A percentile compares a stretch with the other conserved stretches of the same genome.
Evolutionary conservation across 441 rosid genomes (phyloP).

Genomic region (Croton setiger): DNA sequence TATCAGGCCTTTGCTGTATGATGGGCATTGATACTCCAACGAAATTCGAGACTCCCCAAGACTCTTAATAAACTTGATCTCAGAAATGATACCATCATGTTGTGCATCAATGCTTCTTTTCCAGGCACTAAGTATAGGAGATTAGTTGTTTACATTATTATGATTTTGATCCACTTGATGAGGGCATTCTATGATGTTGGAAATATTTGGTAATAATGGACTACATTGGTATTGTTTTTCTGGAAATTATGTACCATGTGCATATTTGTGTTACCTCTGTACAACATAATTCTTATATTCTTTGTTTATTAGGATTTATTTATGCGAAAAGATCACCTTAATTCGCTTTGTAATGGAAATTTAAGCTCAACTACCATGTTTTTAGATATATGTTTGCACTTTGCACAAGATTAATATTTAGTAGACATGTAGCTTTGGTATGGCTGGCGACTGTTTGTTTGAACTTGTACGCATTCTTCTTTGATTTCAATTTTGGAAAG

Average conservation of each 20-base stretch:
- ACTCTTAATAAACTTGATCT: conserved; percentile 42
- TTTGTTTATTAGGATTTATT: conserved; percentile 1
- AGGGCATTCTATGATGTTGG: conserved; percentile 25
- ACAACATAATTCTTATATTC: conserved; percentile 4
- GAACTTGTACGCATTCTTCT: background rate
- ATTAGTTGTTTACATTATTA: conserved; percentile 24
- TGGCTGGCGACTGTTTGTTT: background rate
- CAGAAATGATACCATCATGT: conserved; percentile 20
- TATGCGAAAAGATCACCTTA: background rate
- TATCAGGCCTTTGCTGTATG: conserved; percentile 96
- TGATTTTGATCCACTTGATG: conserved; percentile 31
- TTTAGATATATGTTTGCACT: background rate
- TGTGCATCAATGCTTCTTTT: conserved; percentile 28
- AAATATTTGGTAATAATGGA: conserved; percentile 42
- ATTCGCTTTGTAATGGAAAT: background rate
- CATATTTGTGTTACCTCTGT: background rate
- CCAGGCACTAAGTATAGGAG: conserved; percentile 26
- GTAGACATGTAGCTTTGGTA: background rate
- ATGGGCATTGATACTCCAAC: conserved; percentile 92
- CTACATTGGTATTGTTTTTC: conserved; percentile 11
- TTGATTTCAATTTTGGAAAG: background rate
- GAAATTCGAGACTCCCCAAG: conserved; percentile 89
- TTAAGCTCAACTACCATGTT: background rate
- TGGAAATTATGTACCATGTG: conserved; percentile 4
- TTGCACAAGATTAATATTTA: background rate